These are phyloP conservation scores for Venturia oleaginea DNA, from an alignment of 2,329 filamentous ascomycete genomes.

Conservation along the genomic window DNA sequence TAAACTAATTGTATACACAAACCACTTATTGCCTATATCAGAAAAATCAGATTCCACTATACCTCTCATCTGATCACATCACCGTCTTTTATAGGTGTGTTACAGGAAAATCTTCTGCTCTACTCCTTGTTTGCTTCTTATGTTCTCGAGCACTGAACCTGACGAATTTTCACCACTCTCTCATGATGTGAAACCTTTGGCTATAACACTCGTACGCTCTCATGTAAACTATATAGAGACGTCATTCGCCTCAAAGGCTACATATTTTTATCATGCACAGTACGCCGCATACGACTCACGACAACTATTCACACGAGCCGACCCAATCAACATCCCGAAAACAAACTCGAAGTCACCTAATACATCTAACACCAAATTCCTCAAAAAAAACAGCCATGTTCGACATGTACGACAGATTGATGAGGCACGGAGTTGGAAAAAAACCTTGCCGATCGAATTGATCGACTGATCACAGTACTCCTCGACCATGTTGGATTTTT, in stretches of 20 bases:
- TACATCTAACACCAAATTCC: not conserved
- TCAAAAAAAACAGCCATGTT: not conserved
- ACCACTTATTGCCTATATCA: too few relatives aligned
- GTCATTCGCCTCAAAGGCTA: not conserved
- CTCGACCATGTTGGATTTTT: not conserved
- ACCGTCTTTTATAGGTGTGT: not conserved
- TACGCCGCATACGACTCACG: not conserved
- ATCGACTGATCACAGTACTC: not conserved
- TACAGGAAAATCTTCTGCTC: not conserved
- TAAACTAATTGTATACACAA: too few relatives aligned
- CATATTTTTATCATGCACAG: too few relatives aligned
- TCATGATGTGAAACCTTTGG: not conserved
- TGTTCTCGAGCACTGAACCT: not conserved
- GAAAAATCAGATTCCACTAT: too few relatives aligned
- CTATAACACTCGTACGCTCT: too few relatives aligned
- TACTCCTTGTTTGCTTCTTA: not conserved
- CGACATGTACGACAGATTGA: not conserved
- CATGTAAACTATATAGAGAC: not conserved
- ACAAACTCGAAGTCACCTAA: too few relatives aligned
- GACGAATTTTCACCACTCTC: not conserved
- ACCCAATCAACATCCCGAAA: not conserved
- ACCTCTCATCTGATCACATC: not conserved
- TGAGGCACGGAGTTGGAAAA: not conserved
- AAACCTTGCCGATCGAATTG: not conserved
- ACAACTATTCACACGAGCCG: not conserved